Percentiles rank a stretch among this genome's conserved stretches.
Evolutionary conservation across 164 flowering plant species (phyloP).

Genomic region (Macadamia tetraphylla): DNA sequence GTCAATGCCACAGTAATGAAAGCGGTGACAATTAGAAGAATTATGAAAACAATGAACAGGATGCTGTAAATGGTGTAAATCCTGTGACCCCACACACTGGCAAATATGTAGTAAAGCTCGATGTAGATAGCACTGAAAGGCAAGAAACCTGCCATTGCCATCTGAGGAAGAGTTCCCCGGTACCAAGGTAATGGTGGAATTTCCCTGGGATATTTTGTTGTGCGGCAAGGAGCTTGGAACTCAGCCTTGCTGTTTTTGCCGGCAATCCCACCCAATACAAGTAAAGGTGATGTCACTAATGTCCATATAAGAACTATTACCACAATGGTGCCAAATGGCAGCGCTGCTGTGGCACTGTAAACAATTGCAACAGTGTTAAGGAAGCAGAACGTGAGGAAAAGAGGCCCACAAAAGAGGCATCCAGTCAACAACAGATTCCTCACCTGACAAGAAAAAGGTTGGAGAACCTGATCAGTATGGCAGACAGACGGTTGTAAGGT

Average conservation of each 20-base stretch:
- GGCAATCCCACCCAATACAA: slow-evolving; percentile 31
- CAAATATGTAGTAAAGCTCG: slow-evolving; percentile 31
- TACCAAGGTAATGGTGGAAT: slow-evolving; percentile 33
- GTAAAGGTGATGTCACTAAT: slow-evolving; percentile 28
- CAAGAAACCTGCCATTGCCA: slow-evolving; percentile 33
- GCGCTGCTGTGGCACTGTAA: slow-evolving; percentile 31
- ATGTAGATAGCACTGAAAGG: slow-evolving; percentile 34
- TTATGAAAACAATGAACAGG: slow-evolving; percentile 28
- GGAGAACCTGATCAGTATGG: background rate
- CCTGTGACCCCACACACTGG: slow-evolving; percentile 33
- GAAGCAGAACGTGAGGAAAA: slow-evolving; percentile 27
- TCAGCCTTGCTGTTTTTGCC: slow-evolving; percentile 31
- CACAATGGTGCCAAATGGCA: slow-evolving; percentile 28
- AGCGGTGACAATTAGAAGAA: slow-evolving; percentile 29
- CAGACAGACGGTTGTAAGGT: background rate
- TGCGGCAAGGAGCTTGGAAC: slow-evolving; percentile 33
- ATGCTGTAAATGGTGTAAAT: slow-evolving; percentile 31
- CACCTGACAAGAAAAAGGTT: slow-evolving; percentile 13
- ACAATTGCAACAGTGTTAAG: slow-evolving; percentile 29
- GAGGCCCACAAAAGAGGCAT: slow-evolving; percentile 28
- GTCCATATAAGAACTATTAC: slow-evolving; percentile 32
- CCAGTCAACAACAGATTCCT: slow-evolving; percentile 26
- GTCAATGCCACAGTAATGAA: slow-evolving; percentile 32
- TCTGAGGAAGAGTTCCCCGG: slow-evolving; percentile 28
- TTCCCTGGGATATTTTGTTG: slow-evolving; percentile 30